Base-by-base conservation (phyloP, 305 asterid species). In the Euphrasia arctica region DNA sequence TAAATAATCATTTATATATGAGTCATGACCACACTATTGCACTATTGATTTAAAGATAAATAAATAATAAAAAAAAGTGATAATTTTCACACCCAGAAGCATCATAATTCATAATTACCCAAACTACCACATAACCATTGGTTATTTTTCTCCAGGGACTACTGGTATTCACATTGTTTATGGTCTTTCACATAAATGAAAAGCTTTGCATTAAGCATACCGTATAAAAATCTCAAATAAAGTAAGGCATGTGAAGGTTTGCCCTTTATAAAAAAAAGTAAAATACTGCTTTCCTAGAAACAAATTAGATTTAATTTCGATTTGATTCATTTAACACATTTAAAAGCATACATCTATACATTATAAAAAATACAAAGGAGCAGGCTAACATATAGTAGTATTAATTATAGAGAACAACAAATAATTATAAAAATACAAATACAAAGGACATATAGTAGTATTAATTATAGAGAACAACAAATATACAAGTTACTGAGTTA, bases 401-500 rank as follows among this genome's bases (percentile, higher is more conserved):
- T 43, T 12, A 57, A 15, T 39, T 29, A 63, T 14, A 31, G 29
- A 54, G n/a, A n/a, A n/a, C n/a, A n/a, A n/a, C n/a, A n/a, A n/a
- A n/a, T n/a, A n/a, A n/a, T n/a, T n/a, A n/a, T n/a, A n/a, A n/a
- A n/a, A n/a, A n/a, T n/a, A n/a, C n/a, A n/a, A n/a, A n/a, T n/a
- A n/a, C n/a, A n/a, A n/a, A n/a, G n/a, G n/a, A n/a, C n/a, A n/a
- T n/a, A n/a, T n/a, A n/a, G n/a, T n/a, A n/a, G 10, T 31, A 43
- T 43, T 12, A 57, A 15, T 36, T 29, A 63, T 14, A 31, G 29
- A 54, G 68, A 5, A 49, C 11, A 54, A 43, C 9, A 56, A 54
- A 9, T 58, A 42, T 47, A 63, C 9, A 39, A 27, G 43, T 32
- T 64, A 18, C 71, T 66, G n/a, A n/a, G n/a, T n/a, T n/a, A n/a